Conservation (phyloP, 345 rosid genomes). For the Bruguiera gymnorhiza region DNA sequence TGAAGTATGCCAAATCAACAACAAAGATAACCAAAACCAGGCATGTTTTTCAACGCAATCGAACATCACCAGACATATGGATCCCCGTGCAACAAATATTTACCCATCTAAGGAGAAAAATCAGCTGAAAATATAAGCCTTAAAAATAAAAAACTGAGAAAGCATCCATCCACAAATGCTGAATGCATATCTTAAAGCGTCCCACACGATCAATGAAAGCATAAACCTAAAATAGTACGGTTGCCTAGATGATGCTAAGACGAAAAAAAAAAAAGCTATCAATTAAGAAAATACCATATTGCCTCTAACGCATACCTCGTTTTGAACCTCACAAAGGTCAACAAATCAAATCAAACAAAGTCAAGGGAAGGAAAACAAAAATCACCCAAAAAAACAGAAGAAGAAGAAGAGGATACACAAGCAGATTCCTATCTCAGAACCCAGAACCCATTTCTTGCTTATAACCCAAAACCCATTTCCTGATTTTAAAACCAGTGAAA, state of each 20-base stretch:
- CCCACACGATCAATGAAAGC: background rate
- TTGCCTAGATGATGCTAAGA: background rate
- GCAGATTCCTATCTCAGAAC: no score
- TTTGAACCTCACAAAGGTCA: no score
- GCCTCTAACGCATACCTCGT: no score
- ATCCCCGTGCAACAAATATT: background rate
- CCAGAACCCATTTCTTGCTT: no score
- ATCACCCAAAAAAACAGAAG: background rate
- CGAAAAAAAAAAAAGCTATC: no score
- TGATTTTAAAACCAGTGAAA: no score
- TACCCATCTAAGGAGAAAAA: background rate
- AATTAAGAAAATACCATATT: no score
- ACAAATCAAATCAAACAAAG: no score
- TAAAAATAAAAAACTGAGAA: background rate
- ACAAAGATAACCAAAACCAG: no score
- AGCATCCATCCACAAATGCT: background rate
- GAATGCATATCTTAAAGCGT: background rate
- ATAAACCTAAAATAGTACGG: background rate
- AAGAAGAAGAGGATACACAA: no score
- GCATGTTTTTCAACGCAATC: background rate
- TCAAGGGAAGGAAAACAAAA: background rate
- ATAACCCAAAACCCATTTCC: no score
- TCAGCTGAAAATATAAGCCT: background rate
- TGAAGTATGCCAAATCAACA: no score
- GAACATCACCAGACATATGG: background rate